These are phyloP conservation scores for Gossypium mustelinum DNA, from an alignment of 345 rosid genomes.

Conservation along the genomic window DNA sequence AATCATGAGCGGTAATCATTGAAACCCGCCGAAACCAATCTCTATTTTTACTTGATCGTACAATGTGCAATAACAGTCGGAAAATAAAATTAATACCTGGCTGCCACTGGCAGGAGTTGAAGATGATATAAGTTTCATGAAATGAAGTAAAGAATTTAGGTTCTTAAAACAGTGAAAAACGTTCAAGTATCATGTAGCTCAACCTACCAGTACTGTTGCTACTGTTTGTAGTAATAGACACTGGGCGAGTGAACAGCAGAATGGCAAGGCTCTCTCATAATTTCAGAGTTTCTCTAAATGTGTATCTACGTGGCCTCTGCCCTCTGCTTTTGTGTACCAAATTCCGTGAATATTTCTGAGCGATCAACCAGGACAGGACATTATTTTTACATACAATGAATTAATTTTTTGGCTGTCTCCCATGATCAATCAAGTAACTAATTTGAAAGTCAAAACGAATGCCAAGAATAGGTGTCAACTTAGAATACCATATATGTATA, in stretches of 20 bases:
- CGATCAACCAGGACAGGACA: too few relatives aligned
- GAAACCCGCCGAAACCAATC: not conserved
- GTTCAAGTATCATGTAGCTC: not conserved
- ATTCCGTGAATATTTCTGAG: too few relatives aligned
- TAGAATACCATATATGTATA: not conserved
- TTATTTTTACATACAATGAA: too few relatives aligned
- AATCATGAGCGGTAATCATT: not conserved
- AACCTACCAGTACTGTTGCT: not conserved
- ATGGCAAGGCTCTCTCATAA: not conserved
- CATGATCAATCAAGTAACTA: too few relatives aligned
- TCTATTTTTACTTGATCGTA: not conserved
- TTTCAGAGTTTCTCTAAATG: too few relatives aligned
- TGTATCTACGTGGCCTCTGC: not conserved
- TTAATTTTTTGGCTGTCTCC: too few relatives aligned
- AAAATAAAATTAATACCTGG: not conserved
- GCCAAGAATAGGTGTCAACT: too few relatives aligned
- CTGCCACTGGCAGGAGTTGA: not conserved
- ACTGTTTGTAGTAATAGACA: not conserved
- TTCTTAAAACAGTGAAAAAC: not conserved
- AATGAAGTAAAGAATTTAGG: not conserved
- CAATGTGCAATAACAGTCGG: not conserved
- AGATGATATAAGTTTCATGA: not conserved
- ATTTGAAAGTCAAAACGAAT: too few relatives aligned
- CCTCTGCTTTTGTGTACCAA: not conserved
- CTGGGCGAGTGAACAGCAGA: not conserved